Conservation (phyloP, 2,329 filamentous ascomycete genomes). For the Waltergamsia citrina region DNA sequence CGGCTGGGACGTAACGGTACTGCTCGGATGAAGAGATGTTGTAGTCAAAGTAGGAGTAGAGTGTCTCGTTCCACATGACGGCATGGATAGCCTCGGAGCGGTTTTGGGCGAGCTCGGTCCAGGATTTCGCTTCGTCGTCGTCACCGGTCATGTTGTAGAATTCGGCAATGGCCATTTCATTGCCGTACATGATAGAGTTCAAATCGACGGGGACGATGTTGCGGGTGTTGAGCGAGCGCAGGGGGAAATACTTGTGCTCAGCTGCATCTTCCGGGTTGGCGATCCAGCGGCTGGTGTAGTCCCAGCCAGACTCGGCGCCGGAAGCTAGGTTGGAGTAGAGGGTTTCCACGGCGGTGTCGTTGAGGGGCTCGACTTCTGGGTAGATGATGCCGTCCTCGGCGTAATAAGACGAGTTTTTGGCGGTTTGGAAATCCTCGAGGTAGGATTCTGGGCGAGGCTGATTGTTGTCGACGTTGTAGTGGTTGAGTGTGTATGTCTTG, state of each 20-base stretch:
- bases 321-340: slow-evolving; percentile 55
- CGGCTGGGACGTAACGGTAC: slow-evolving; percentile 41
- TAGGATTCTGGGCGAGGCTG: slow-evolving; percentile 60
- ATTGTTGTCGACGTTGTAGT: slow-evolving; percentile 52
- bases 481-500: slow-evolving; percentile 45
- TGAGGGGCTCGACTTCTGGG: slow-evolving; percentile 38
- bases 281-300: slow-evolving; percentile 53
- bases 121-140: slow-evolving; percentile 34
- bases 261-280: slow-evolving; percentile 46
- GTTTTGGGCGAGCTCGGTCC: slow-evolving; percentile 35
- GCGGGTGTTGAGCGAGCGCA: slow-evolving; percentile 51
- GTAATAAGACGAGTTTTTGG: slow-evolving; percentile 57
- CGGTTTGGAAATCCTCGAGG: slow-evolving; percentile 54
- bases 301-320: slow-evolving; percentile 58
- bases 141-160: slow-evolving; percentile 45
- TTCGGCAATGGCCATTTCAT: slow-evolving; percentile 48
- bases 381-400: slow-evolving; percentile 48
- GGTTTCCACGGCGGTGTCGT: slow-evolving; percentile 36
- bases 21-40: slow-evolving; percentile 51
- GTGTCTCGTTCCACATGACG: slow-evolving; percentile 54
- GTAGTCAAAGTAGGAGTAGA: slow-evolving; percentile 59
- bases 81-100: slow-evolving; percentile 54
- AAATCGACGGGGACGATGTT: slow-evolving; percentile 55
- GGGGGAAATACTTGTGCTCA: slow-evolving; percentile 52
- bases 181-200: slow-evolving; percentile 59